These are phyloP conservation scores for Ramalina intermedia DNA, from an alignment of 495 filamentous ascomycete genomes.

Conservation along the genomic window DNA sequence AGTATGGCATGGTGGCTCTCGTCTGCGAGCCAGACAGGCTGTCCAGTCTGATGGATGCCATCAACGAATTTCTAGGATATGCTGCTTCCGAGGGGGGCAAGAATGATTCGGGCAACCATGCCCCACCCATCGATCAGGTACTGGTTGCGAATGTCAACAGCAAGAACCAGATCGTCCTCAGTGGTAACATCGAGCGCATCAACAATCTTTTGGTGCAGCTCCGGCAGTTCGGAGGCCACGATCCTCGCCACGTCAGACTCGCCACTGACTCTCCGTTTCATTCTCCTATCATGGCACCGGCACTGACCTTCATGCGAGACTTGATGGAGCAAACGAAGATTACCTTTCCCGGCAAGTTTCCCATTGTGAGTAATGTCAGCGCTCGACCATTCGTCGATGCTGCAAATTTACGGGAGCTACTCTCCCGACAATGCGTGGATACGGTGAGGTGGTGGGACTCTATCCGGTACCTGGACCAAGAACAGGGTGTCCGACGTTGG, in stretches of 20 bases:
- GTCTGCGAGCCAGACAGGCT: constrained; percentile 72
- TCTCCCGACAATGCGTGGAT: constrained; percentile 68
- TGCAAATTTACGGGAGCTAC: constrained; percentile 56
- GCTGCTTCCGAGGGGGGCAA: constrained; percentile 43
- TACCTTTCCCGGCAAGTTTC: constrained; percentile 57
- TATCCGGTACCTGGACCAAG: constrained; percentile 77
- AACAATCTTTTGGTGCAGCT: constrained; percentile 76
- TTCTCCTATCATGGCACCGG: constrained; percentile 81
- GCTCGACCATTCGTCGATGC: constrained; percentile 60
- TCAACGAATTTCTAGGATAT: constrained; percentile 68
- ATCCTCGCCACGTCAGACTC: constrained; percentile 74
- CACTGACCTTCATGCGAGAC: constrained; percentile 52
- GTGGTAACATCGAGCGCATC: constrained; percentile 74
- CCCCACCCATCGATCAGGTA: constrained; percentile 69
- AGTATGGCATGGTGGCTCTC: constrained; percentile 85
- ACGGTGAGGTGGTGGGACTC: constrained; percentile 92
- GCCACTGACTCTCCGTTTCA: constrained; percentile 91
- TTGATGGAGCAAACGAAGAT: constrained; percentile 46
- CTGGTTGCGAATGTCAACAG: constrained; percentile 89
- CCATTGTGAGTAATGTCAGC: constrained; percentile 76
- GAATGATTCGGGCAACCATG: constrained; percentile 48
- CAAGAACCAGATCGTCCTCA: constrained; percentile 91
- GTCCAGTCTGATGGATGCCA: constrained; percentile 47
- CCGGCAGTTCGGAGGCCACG: constrained; percentile 82
- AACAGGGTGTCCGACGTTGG: constrained; percentile 72